Evolutionary conservation across 768 basidiomycete species (phyloP), one percentile per base, ranked within the genome.

Genomic region (Pleurotus ostreatus): DNA sequence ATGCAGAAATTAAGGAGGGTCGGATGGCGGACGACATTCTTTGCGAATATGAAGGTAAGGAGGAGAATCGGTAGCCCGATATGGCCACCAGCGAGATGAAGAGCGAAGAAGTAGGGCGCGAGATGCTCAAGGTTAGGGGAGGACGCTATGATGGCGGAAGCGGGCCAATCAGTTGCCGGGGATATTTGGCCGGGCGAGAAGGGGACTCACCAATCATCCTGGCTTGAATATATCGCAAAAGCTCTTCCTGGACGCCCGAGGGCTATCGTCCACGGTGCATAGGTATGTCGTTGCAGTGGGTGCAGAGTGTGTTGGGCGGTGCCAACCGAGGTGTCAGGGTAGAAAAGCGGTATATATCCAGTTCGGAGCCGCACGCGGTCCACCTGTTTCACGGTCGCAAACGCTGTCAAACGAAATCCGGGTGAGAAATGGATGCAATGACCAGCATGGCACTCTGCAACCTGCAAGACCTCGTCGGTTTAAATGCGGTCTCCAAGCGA

Each of bases 1-100:
- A 78, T 52, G 56, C 81, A 84, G 58, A 84, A 78, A 58, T 85
- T 85, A 57, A 84, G 66, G 60, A 84, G 71, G 1, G 77, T 77
- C 0, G 81, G 78, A 53, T 78, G 80, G 55, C 79, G 76, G 38
- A 69, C 66, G 23, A 76, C 64, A 43, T 70, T 73, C 60, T 71
- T 77, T 11, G 73, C 75, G 20, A 75, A 57, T 15, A 78, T 61
- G 48, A 76, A 76, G 9, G 78, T 81, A 11, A 73, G 57, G 30
- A 84, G 65, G 39, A 84, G 68, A 8, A 79, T 58, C 12, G 80
- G 81, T 11, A 84, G 66, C 45, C 79, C 75, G 41, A 82, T 64
- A 55, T 84, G 78, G 1, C 82, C 83, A 34, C 81, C 84, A 39
- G 71, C 59, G 22, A 82, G 70, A 54, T 81, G 77, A 5, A 85